Base-by-base conservation (phyloP, 345 rosid genomes). In the Hibiscus tridactylites region DNA sequence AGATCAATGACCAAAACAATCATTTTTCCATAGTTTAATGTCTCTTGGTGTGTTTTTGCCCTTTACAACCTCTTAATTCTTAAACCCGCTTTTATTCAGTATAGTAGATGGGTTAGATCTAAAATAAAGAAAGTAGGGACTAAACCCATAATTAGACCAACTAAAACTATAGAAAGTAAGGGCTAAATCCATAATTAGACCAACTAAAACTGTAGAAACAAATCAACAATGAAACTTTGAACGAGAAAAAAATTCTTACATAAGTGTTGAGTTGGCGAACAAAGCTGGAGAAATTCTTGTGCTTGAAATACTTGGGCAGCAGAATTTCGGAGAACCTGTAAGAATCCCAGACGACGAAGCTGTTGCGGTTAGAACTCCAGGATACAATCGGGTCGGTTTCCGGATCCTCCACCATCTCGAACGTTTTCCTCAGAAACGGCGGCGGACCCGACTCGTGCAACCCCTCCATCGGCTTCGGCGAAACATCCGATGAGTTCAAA, bases 251-350 rank as follows among this genome's bases (percentile, higher is more conserved):
- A 21, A 3, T n/a, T 33, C 91, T 85, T 59, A 87, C 94, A 63
- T 84, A 89, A 39, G 91, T 84, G 77, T 87, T 87, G 76, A 89
- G 88, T 75, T 89, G 94, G 29, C 94, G 85, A 63, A 89, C 61
- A 68, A 89, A 89, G 78, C 91, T 89, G 21, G 94, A 84, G 84
- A 87, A 89, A 70, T 89, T 89, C 9, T 71, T 82, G 85, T 89
- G 94, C 77, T 89, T 89, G 80, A 89, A 89, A 83, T 80, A 87
- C 73, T 81, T 85, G 0, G 91, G 93, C 44, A 89, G 85, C 5
- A 89, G 76, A 42, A 15, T 71, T 58, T 76, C 78, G 0, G 90
- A 80, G 72, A 88, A 85, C 71, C 71, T 68, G 33, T 80, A 78
- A 29, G 79, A 73, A 71, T 88, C 86, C 93, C 88, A 87, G 21